phyloP scores from a whole-genome alignment of 371 early-diverging fungal species.

The Actinomortierella wolfii region DNA sequence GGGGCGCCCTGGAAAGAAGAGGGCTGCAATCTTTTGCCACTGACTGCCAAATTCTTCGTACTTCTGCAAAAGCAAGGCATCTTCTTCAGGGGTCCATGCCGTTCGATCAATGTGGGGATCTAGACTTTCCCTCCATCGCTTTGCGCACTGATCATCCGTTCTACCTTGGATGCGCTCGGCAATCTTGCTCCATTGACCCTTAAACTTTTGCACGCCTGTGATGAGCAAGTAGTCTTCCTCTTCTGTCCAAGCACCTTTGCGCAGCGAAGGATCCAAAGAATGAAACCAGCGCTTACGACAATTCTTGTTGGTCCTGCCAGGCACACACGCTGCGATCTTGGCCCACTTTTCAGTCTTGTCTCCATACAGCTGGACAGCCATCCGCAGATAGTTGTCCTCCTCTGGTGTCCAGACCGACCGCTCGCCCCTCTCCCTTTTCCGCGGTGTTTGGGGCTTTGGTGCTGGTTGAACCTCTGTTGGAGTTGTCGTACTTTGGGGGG shows the following conservation, averaged over 20 bases:
- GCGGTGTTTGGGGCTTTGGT: slow-evolving; percentile 9
- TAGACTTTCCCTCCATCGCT: slow-evolving; percentile 81
- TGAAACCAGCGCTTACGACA: slow-evolving; percentile 86
- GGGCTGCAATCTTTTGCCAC: slow-evolving; percentile 77
- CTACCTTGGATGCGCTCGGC: slow-evolving; percentile 78
- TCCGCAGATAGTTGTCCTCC: slow-evolving; percentile 71
- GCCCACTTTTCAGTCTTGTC: slow-evolving; percentile 85
- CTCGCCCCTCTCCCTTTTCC: slow-evolving; percentile 35
- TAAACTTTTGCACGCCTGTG: slow-evolving; percentile 68
- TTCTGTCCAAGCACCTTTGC: slow-evolving; percentile 81
- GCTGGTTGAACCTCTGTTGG: slow-evolving; percentile 15
- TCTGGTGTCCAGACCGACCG: slow-evolving; percentile 70
- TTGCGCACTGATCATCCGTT: slow-evolving; percentile 85
- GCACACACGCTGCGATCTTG: slow-evolving; percentile 79
- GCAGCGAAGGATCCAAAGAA: slow-evolving; percentile 75
- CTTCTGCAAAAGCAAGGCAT: slow-evolving; percentile 64
- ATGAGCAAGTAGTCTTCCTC: slow-evolving; percentile 76
- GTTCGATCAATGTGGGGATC: slow-evolving; percentile 79
- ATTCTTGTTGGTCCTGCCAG: slow-evolving; percentile 81
- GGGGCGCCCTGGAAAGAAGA: slow-evolving; percentile 79
- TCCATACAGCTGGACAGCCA: slow-evolving; percentile 76
- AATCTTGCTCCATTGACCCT: slow-evolving; percentile 81
- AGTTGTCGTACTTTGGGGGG: background rate
- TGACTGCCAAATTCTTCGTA: slow-evolving; percentile 75
- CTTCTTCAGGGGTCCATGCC: slow-evolving; percentile 82